Evolutionary conservation across 1,284 basidiomycete genomes (phyloP), one percentile per base, ranked within the genome.

Genomic region (Trichosporon sp.): DNA sequence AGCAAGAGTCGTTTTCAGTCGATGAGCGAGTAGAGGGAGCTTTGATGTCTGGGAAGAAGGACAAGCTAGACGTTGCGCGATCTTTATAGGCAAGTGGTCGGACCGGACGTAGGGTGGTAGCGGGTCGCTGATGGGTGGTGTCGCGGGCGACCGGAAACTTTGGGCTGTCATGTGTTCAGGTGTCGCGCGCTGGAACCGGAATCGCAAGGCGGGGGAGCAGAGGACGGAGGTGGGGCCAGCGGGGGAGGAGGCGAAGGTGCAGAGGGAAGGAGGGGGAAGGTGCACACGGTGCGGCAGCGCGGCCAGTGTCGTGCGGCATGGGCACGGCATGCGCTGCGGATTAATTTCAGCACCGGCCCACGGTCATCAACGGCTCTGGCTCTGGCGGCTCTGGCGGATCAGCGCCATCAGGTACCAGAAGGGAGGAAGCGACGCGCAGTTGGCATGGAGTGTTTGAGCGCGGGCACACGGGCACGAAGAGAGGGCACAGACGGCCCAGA

Each of bases 1-100:
- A 63, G 59, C 59, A 63, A 63, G 59, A 37, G 59, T 35, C 16
- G 59, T 63, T 35, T 63, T 35, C 31, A 63, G 59, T 63, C 32
- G 59, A 63, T 63, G 59, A 35, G 51, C 51, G 51, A 54, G 26
- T 35, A n/a, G 59, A 37, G 59, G 16, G 21, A 63, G 8, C 51
- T 19, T 54, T 54, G 51, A 54, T 54, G 51, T 54, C 51, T 63
- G 59, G 59, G 59, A n/a, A 63, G 59, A 32, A 35, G 54, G 59
- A 35, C 31, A 16, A 19, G 16, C 31, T 35, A 35, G 59, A 16
- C 31, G 51, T 21, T 2, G 51, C n/a, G 19, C 51, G 31, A 63
- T 35, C 59, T 63, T 63, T 63, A 63, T 63, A 63, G 32, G 19
- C 19, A 12, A 19, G 10, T 10, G 38, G 12, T 40, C 38, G 43